These are phyloP conservation scores for Dipteronia sinensis DNA, from an alignment of 345 rosid genomes.

Conservation along the genomic window DNA sequence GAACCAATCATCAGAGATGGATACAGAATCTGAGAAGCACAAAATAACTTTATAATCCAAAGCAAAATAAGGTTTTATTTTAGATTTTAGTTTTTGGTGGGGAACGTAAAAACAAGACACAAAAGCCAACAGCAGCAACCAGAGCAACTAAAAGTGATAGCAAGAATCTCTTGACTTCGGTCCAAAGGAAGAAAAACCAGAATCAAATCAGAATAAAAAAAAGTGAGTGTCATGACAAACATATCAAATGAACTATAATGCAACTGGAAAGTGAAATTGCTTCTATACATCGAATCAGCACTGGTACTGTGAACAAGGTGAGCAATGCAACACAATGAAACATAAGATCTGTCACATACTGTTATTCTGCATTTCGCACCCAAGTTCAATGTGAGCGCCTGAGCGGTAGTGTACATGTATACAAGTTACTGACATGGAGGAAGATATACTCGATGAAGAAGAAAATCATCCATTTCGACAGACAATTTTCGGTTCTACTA, in stretches of 20 bases:
- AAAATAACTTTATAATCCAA: not conserved
- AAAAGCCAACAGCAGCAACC: not conserved
- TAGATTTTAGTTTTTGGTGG: not conserved
- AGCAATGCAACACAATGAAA: no score
- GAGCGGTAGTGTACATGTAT: not conserved
- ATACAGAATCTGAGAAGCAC: not conserved
- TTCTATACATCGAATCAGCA: not conserved
- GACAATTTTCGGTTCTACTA: no score
- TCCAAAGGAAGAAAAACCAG: not conserved
- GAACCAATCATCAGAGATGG: conserved; percentile 13
- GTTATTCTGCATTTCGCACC: not conserved
- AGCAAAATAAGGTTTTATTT: not conserved
- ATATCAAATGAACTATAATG: no score
- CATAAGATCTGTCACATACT: not conserved
- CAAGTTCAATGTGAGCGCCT: not conserved
- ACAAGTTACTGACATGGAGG: no score
- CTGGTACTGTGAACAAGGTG: not conserved
- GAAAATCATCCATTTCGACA: not conserved
- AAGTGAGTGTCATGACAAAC: not conserved
- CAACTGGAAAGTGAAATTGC: no score
- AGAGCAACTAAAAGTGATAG: not conserved
- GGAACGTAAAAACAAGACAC: not conserved
- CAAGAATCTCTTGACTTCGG: conserved; percentile 2
- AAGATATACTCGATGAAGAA: no score
- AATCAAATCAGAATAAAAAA: not conserved